Evolutionary conservation across 345 rosid genomes (phyloP).

Genomic region (Linum lewisii): DNA sequence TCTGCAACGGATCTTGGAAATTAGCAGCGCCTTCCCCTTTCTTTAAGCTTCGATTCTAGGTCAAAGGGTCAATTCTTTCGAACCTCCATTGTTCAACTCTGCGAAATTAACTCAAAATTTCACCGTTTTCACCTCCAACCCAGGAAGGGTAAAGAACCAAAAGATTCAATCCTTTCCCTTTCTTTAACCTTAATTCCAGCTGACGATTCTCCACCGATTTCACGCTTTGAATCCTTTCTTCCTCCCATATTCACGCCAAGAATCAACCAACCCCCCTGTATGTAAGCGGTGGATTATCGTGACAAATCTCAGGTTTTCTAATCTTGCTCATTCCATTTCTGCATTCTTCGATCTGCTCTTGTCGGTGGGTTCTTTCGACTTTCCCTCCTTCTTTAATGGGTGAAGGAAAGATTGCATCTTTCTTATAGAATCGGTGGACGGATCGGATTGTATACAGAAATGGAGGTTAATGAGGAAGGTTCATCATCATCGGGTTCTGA

Average conservation of each 20-base stretch:
- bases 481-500: constrained; percentile 33
- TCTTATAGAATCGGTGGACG: too few relatives aligned
- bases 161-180: too few relatives aligned
- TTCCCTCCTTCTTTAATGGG: neutral
- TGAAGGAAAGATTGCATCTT: neutral
- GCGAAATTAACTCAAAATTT: too few relatives aligned
- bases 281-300: neutral
- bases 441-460: neutral
- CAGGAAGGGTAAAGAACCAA: too few relatives aligned
- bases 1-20: too few relatives aligned
- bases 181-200: too few relatives aligned
- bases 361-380: neutral
- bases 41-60: too few relatives aligned
- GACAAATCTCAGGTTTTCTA: neutral
- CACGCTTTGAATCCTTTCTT: neutral
- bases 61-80: too few relatives aligned
- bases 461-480: constrained; percentile 27
- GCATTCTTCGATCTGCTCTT: neutral
- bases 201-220: too few relatives aligned
- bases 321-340: neutral
- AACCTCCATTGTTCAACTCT: too few relatives aligned
- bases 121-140: too few relatives aligned
- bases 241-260: neutral
- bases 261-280: neutral
- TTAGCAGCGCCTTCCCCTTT: too few relatives aligned